Evolutionary conservation across 495 filamentous ascomycete species (phyloP), one percentile per base, ranked within the genome.

Genomic region (Neurospora intermedia): DNA sequence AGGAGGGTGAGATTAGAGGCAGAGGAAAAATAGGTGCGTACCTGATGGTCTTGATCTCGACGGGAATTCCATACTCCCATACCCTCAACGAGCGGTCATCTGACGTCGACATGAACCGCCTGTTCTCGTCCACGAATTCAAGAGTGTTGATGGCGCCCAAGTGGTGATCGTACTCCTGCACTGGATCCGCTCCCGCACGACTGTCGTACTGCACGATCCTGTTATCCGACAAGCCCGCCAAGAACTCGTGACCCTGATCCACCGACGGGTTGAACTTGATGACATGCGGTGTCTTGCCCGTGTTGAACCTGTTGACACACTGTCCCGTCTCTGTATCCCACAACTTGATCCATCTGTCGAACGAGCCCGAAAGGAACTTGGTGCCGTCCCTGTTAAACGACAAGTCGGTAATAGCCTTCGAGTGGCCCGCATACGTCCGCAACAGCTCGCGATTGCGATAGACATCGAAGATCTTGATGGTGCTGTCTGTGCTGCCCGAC

Each of bases 131-230:
- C 76, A 96, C 93, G 81, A 98, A 99, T 45, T 94, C 97, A 77
- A 98, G 92, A 10, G 95, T 98, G 84, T 98, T 98, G 85, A 99
- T 89, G n/a, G 95, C 92, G 46, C 92, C 94, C 70, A 99, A 84
- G 78, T 99, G 96, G 83, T 98, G 94, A 81, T 98, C 94, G 83
- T 99, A 99, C 86, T 98, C 96, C 78, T 99, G 96, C 46, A 97
- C 92, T 48, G 94, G 85, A 76, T 96, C 91, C 71, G 80, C 79
- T 74, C 90, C 89, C 10, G 90, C 90, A 20, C 96, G 88, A 10
- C 91, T 94, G 80, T 99, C 96, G 82, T 97, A 99, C 78, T 99
- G 96, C 41, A 99, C 88, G 75, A 99, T 99, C 85, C 97, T 95
- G 83, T 99, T 98, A 83, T 99, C 96, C 23, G 92, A 94, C 91